Evolutionary conservation across 805 yeast genomes (phyloP).

Genomic region (Ogataea haglerorum): DNA sequence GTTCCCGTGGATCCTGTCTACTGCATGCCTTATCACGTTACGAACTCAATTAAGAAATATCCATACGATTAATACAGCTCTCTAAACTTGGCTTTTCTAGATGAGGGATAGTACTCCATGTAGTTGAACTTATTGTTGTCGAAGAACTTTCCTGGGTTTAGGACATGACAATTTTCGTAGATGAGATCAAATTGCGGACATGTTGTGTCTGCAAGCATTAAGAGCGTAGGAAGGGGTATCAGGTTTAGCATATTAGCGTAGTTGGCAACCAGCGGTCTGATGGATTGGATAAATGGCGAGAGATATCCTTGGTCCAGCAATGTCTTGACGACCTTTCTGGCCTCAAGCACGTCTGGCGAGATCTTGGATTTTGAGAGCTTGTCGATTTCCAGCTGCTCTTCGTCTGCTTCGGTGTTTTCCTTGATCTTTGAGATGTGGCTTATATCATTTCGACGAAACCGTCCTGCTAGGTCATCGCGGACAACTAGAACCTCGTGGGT

Average conservation of each 20-base stretch:
- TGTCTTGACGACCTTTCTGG: conserved; percentile 73
- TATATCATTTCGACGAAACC: conserved; percentile 69
- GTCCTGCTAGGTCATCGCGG: conserved; percentile 68
- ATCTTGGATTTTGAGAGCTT: conserved; percentile 31
- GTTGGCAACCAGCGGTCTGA: conserved; percentile 66
- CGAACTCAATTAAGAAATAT: conserved; percentile 32
- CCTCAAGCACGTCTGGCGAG: conserved; percentile 49
- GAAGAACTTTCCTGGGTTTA: conserved; percentile 64
- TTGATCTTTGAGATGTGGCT: conserved; percentile 40
- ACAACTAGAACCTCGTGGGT: conserved; percentile 78
- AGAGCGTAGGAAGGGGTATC: conserved; percentile 71
- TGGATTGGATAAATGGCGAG: conserved; percentile 67
- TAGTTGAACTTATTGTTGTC: conserved; percentile 53
- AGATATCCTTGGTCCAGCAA: conserved; percentile 82
- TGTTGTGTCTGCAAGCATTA: conserved; percentile 65
- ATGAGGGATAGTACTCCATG: conserved; percentile 67
- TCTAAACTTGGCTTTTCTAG: conserved; percentile 48
- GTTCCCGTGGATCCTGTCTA: conserved; percentile 78
- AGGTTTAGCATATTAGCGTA: conserved; percentile 66
- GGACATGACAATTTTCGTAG: conserved; percentile 76
- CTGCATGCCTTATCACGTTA: conserved; percentile 66
- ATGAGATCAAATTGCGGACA: conserved; percentile 71
- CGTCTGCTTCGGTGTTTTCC: conserved; percentile 14
- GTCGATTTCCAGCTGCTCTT: conserved; percentile 28
- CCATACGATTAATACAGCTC: conserved; percentile 38